Conservation (phyloP, 257 asterid genomes). For the Solanum raphanifolium region DNA sequence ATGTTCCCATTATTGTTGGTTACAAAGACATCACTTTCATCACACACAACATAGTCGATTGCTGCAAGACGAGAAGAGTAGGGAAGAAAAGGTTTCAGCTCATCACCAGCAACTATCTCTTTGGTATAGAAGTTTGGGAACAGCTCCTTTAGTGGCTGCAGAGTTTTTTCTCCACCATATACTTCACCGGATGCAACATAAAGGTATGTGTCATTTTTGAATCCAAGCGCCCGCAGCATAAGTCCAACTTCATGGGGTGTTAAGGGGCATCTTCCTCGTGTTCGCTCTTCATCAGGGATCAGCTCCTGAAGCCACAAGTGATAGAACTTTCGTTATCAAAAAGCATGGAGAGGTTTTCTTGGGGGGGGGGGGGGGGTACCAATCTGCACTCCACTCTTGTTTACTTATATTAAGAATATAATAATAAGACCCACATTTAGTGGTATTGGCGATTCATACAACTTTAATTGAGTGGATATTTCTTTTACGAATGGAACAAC, state of each 20-base stretch:
- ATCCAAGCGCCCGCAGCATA: conserved; percentile 91
- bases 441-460: neutral
- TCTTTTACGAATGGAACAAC: neutral
- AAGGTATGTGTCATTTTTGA: conserved; percentile 66
- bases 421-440: neutral
- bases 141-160: conserved; percentile 82
- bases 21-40: conserved; percentile 94
- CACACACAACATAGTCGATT: conserved; percentile 81
- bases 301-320: conserved; percentile 38
- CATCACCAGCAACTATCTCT: conserved; percentile 81
- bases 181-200: conserved; percentile 98
- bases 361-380: neutral
- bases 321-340: neutral
- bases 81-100: conserved; percentile 63
- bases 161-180: conserved; percentile 95
- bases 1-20: conserved; percentile 97
- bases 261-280: conserved; percentile 91
- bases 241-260: conserved; percentile 97
- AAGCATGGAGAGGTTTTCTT: neutral
- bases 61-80: conserved; percentile 98
- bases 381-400: neutral
- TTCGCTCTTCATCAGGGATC: conserved; percentile 93
- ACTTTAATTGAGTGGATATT: neutral
- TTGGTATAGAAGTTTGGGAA: conserved; percentile 95
- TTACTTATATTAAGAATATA: neutral